Evolutionary conservation across 495 filamentous ascomycete genomes (phyloP).

Genomic region (Penicillium macrosclerotiorum): DNA sequence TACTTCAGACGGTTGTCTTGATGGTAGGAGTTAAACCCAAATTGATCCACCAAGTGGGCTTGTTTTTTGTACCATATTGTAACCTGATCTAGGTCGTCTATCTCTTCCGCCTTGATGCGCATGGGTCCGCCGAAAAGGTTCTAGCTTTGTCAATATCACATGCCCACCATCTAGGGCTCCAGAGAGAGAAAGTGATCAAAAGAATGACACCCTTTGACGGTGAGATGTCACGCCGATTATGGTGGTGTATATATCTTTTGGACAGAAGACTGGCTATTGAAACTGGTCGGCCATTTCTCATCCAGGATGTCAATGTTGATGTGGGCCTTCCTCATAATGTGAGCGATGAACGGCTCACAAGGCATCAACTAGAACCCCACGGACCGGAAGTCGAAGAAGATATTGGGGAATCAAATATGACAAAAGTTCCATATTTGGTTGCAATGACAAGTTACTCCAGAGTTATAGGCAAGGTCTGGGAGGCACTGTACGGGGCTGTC

Average conservation of each 20-base stretch:
- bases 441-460: constrained; percentile 25
- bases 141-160: constrained; percentile 27
- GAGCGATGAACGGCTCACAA: constrained; percentile 19
- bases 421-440: constrained; percentile 15
- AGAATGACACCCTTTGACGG: constrained; percentile 12
- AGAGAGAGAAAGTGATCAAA: constrained; percentile 16
- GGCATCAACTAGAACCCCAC: not conserved
- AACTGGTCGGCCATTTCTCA: constrained; percentile 26
- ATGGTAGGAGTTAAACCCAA: constrained; percentile 13
- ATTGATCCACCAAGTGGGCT: too few species aligned
- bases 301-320: constrained; percentile 28
- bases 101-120: constrained; percentile 27
- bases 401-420: not conserved
- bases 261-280: constrained; percentile 27
- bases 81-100: constrained; percentile 19
- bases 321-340: constrained; percentile 19
- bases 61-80: not conserved
- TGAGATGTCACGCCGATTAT: constrained; percentile 22
- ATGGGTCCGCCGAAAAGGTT: constrained; percentile 27
- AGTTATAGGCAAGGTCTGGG: constrained; percentile 29
- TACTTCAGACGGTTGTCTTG: constrained; percentile 24
- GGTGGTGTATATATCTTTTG: constrained; percentile 28
- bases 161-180: constrained; percentile 26
- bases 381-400: not conserved
- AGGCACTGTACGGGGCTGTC: constrained; percentile 22